Conservation (phyloP, 805 yeast species). For the Saccharomycopsis guyanensis region DNA sequence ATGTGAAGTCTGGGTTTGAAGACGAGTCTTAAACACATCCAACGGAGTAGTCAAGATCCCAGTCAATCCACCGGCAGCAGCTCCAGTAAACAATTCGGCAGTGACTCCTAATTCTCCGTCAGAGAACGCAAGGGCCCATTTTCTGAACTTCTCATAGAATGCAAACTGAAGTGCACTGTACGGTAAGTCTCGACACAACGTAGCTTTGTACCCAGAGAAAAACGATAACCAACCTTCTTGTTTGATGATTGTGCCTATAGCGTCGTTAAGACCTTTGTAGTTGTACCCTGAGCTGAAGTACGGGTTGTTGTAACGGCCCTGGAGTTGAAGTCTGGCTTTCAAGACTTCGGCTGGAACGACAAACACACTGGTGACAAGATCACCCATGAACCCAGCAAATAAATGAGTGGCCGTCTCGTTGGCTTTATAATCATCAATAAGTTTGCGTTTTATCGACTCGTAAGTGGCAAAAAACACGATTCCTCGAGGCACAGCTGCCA, state of each 20-base stretch:
- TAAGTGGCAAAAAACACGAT: constrained; percentile 89
- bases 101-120: constrained; percentile 46
- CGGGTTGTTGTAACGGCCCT: constrained; percentile 79
- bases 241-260: constrained; percentile 52
- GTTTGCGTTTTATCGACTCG: constrained; percentile 65
- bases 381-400: constrained; percentile 85
- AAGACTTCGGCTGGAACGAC: constrained; percentile 95
- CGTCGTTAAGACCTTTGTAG: constrained; percentile 65
- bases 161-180: constrained; percentile 95
- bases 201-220: constrained; percentile 90
- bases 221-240: constrained; percentile 71
- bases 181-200: constrained; percentile 86
- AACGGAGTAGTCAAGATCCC: constrained; percentile 78
- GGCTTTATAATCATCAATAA: constrained; percentile 53
- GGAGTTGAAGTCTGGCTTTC: constrained; percentile 87
- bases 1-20: constrained; percentile 61
- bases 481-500: constrained; percentile 91
- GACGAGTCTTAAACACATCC: constrained; percentile 73
- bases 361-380: constrained; percentile 74
- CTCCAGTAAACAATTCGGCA: constrained; percentile 78
- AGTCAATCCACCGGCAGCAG: constrained; percentile 79
- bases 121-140: constrained; percentile 41
- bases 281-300: constrained; percentile 79
- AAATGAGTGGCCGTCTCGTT: constrained; percentile 79
- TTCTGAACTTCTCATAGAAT: constrained; percentile 79